Evolutionary conservation across 2,329 filamentous ascomycete species (phyloP).

Genomic region (Huntiella moniliformis): DNA sequence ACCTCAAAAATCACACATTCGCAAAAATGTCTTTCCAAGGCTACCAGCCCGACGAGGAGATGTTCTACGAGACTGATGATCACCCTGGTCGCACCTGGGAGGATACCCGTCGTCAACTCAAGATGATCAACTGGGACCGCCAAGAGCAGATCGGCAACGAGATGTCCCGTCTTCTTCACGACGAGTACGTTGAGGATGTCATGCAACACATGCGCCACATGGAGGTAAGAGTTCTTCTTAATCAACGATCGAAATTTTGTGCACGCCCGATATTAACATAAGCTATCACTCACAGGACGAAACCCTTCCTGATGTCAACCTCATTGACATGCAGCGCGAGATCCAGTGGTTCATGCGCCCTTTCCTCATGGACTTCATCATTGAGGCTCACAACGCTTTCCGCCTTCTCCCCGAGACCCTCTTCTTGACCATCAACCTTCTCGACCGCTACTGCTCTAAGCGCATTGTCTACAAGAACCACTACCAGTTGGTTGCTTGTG

Average conservation of each 20-base stretch:
- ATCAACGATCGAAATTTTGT: conserved; percentile 2
- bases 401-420: conserved; percentile 84
- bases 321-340: conserved; percentile 97
- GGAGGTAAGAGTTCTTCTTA: conserved; percentile 42
- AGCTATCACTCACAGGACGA: conserved; percentile 35
- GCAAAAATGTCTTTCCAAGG: conserved; percentile 27
- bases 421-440: conserved; percentile 87
- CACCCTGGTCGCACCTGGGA: conserved; percentile 35
- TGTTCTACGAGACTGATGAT: conserved; percentile 36
- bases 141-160: conserved; percentile 82
- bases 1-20: neutral
- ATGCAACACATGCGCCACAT: conserved; percentile 87
- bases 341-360: conserved; percentile 99
- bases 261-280: neutral
- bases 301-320: conserved; percentile 86
- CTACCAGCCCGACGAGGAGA: conserved; percentile 23
- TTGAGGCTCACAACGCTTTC: conserved; percentile 92
- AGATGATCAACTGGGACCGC: conserved; percentile 59
- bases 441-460: conserved; percentile 95
- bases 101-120: conserved; percentile 55
- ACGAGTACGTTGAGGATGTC: conserved; percentile 89
- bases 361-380: conserved; percentile 92
- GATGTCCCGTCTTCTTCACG: conserved; percentile 63
- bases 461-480: conserved; percentile 97
- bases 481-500: conserved; percentile 93